phyloP scores from a whole-genome alignment of 768 basidiomycete species.

The Tulasnella sp. region DNA sequence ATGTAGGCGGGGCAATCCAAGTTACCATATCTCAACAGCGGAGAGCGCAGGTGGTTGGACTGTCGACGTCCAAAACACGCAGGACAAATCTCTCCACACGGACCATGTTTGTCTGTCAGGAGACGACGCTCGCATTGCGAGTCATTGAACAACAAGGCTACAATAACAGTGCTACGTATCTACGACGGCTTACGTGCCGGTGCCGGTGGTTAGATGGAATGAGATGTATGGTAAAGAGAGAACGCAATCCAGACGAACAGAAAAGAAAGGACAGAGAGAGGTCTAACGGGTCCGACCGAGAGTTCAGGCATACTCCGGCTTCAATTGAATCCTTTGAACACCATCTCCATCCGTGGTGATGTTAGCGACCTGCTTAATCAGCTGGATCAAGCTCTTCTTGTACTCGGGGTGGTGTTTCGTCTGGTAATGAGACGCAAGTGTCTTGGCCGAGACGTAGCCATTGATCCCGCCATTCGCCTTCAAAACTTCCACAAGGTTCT shows the following conservation, averaged over 20 bases:
- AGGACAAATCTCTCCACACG: neutral
- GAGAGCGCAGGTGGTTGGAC: neutral
- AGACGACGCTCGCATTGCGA: neutral
- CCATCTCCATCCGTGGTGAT: conserved; percentile 31
- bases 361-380: conserved; percentile 70
- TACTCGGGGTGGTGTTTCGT: conserved; percentile 58
- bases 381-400: conserved; percentile 62
- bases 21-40: neutral
- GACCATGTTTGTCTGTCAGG: neutral
- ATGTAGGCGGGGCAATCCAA: neutral
- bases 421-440: conserved; percentile 71
- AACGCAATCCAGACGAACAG: neutral
- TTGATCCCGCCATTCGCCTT: conserved; percentile 32
- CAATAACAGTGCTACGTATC: neutral
- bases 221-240: neutral
- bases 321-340: neutral
- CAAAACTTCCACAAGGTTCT: conserved; percentile 65
- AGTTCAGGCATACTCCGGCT: neutral
- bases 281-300: neutral
- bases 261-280: neutral
- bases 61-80: neutral
- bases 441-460: conserved; percentile 58
- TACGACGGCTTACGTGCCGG: neutral
- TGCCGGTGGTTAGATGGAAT: neutral
- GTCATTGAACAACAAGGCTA: neutral